Base-by-base conservation (phyloP, 129 eudicot species). In the Arctium lappa region DNA sequence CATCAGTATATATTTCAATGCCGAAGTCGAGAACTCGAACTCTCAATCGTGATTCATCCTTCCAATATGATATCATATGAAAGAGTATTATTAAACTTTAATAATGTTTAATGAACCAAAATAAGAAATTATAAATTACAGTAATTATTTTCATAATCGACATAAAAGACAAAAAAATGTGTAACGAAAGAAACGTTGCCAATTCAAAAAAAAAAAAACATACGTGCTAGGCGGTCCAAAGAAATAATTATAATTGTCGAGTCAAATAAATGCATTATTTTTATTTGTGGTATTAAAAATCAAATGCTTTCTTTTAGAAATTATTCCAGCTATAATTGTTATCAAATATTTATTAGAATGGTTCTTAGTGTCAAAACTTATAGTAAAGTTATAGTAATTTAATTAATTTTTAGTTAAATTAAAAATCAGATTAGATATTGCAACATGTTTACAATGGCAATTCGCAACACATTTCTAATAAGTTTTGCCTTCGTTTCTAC, bases 21-120 rank as follows among this genome's bases (percentile, higher is more conserved):
- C 16, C 16, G 22, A 56, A 56, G 27, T 56, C 2, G 66, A 3
- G n/a, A 16, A 56, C 66, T 15, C 22, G 5, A 56, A 56, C 7
- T 27, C 66, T 56, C 66, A 56, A 16, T 16, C 11, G 66, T 56
- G 2, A 56, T 56, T 56, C 27, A 56, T 16, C 66, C 66, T n/a
- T 16, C 16, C 8, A 16, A 56, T 56, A 15, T 53, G 1, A 11
- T 53, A 53, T 53, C 15, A 4, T 13, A 8, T 3, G 0, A 15
- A 53, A 53, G 0, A 13, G 0, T 3, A 9, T 42, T n/a, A 9
- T 46, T 8, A 9, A 46, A 46, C 0, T 33, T 33, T 33, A 33
- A 33, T 2, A 8, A 44, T 44, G 2, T 87, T 93, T 0, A 95
- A 91, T 36, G 97, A 93, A 63, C 92, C 95, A 0, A 69, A 33